phyloP scores from a whole-genome alignment of 495 filamentous ascomycete species.

The Penicillium parvum region DNA sequence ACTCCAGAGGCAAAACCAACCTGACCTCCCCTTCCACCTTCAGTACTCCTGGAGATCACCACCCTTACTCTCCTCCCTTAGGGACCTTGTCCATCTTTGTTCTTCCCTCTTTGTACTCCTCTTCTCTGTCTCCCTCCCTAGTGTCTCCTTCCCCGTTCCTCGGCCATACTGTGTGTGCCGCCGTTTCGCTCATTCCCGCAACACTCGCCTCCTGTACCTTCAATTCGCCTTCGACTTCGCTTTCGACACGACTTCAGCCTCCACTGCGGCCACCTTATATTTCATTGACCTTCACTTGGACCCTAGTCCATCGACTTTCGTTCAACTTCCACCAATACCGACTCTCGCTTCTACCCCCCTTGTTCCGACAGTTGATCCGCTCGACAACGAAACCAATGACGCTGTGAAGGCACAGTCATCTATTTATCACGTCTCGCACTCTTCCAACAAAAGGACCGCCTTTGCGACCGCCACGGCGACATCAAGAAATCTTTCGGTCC shows the following conservation, averaged over 20 bases:
- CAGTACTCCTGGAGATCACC: too few species aligned
- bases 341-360: neutral
- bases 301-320: constrained; percentile 10
- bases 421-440: neutral
- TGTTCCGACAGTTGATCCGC: neutral
- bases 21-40: constrained; percentile 10
- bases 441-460: constrained; percentile 2
- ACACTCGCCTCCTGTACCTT: constrained; percentile 7
- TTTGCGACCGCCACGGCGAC: constrained; percentile 2
- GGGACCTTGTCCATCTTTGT: too few species aligned
- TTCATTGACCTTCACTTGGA: constrained; percentile 4
- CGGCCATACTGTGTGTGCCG: constrained; percentile 37
- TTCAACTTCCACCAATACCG: constrained; percentile 1
- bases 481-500: constrained; percentile 5
- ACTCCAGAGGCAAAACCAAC: constrained; percentile 5
- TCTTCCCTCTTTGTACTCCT: constrained; percentile 5
- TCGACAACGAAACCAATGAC: constrained; percentile 8
- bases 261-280: constrained; percentile 2
- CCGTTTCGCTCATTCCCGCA: constrained; percentile 31
- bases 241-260: constrained; percentile 4
- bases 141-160: constrained; percentile 8
- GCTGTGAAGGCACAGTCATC: constrained; percentile 2
- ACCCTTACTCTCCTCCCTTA: too few species aligned
- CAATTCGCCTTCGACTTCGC: constrained; percentile 13
- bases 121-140: constrained; percentile 9